These are phyloP conservation scores for Penicillium hordei DNA, from an alignment of 2,329 filamentous ascomycete genomes.

Conservation along the genomic window DNA sequence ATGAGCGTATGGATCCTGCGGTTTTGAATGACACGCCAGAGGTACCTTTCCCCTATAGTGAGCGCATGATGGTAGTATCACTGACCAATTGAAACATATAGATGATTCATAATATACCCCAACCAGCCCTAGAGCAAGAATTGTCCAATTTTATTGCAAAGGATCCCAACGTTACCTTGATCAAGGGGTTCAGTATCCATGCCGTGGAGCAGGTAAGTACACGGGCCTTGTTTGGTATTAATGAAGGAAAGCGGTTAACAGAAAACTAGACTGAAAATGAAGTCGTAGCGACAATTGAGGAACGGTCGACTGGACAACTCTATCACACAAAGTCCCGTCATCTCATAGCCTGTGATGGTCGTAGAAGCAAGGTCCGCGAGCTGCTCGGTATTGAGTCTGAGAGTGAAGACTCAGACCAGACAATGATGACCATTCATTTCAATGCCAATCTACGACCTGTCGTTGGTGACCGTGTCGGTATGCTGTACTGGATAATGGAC, in stretches of 20 bases:
- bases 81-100: neutral
- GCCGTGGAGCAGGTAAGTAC: constrained; percentile 3
- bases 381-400: constrained; percentile 40
- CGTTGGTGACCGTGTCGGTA: constrained; percentile 42
- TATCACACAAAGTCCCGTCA: constrained; percentile 34
- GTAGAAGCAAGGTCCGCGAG: constrained; percentile 31
- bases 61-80: rapidly evolving
- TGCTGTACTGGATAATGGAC: constrained; percentile 50
- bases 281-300: constrained; percentile 4
- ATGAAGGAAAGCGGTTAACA: neutral
- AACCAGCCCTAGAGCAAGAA: constrained; percentile 13
- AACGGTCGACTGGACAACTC: constrained; percentile 1
- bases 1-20: constrained; percentile 24
- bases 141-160: constrained; percentile 1
- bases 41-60: constrained; percentile 15
- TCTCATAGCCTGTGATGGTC: constrained; percentile 42
- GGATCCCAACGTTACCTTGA: neutral
- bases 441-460: constrained; percentile 44
- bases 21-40: constrained; percentile 38
- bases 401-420: constrained; percentile 46
- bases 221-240: neutral
- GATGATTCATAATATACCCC: constrained; percentile 18
- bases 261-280: neutral
- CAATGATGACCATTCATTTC: constrained; percentile 52
- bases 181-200: constrained; percentile 10